A percentile compares a stretch with the other conserved stretches of the same genome.
Evolutionary conservation across 495 filamentous ascomycete species (phyloP).

Genomic region (Parathielavia hyrcaniae): DNA sequence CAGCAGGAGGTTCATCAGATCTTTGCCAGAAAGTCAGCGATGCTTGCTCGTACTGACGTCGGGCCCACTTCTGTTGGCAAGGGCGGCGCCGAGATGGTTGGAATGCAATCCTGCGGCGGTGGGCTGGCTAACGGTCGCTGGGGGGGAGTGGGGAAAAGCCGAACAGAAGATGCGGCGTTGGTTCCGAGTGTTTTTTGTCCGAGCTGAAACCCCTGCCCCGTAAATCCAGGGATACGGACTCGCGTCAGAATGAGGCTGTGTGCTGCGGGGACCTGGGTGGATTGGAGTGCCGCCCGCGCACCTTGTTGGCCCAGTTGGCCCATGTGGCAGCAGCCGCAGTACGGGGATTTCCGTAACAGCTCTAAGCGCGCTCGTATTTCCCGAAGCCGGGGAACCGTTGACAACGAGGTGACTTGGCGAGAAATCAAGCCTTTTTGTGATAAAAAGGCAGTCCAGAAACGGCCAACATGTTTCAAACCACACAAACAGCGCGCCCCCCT

Average conservation of each 20-base stretch:
- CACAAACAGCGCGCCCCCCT: too few species aligned
- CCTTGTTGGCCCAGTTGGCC: conserved; percentile 3
- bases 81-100: not conserved
- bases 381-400: not conserved
- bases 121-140: not conserved
- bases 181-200: not conserved
- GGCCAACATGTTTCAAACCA: not conserved
- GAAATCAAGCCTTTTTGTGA: conserved; percentile 6
- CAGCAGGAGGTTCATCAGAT: conserved; percentile 1
- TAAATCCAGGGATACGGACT: not conserved
- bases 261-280: not conserved
- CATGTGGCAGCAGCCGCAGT: not conserved
- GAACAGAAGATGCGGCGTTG: not conserved
- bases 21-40: not conserved
- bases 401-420: conserved; percentile 1
- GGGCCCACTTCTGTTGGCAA: conserved; percentile 9
- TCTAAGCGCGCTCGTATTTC: conserved; percentile 7
- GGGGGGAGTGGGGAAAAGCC: too few species aligned
- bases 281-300: not conserved
- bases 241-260: not conserved
- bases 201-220: not conserved
- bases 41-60: conserved; percentile 10
- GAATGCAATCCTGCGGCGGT: not conserved
- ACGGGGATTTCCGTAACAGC: not conserved
- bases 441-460: not conserved